These are phyloP conservation scores for Vaccinium darrowii DNA, from an alignment of 148 eudicot genomes.

Conservation along the genomic window DNA sequence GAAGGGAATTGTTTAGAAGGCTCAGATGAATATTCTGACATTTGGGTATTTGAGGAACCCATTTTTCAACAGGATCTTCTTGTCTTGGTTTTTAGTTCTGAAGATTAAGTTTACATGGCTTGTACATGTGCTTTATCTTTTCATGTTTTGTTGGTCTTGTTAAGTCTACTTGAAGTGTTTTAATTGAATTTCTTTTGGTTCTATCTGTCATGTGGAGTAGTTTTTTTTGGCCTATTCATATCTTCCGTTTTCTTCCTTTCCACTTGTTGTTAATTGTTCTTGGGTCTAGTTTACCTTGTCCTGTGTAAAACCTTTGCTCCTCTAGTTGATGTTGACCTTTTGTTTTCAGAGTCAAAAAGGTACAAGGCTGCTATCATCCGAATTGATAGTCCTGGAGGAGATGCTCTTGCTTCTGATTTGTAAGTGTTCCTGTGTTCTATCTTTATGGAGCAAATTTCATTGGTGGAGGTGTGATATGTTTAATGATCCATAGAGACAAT, in stretches of 20 bases:
- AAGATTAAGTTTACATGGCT: not conserved
- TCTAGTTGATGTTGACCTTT: conserved; percentile 2
- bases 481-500: not conserved
- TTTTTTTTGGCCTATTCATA: not conserved
- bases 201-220: not conserved
- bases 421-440: conserved; percentile 43
- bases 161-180: not conserved
- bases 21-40: not conserved
- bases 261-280: not conserved
- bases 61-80: too few species aligned
- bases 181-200: not conserved
- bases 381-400: conserved; percentile 98
- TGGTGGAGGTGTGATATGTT: not conserved
- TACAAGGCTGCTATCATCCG: conserved; percentile 83
- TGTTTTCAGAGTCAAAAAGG: conserved; percentile 64
- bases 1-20: not conserved
- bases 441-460: not conserved
- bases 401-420: conserved; percentile 99
- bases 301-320: not conserved
- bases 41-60: not conserved
- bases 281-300: not conserved
- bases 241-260: not conserved
- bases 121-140: not conserved
- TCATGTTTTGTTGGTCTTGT: not conserved
- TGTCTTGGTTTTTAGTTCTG: too few species aligned